Evolutionary conservation across 1,284 basidiomycete species (phyloP).

Genomic region (Tylopilus microsporus): DNA sequence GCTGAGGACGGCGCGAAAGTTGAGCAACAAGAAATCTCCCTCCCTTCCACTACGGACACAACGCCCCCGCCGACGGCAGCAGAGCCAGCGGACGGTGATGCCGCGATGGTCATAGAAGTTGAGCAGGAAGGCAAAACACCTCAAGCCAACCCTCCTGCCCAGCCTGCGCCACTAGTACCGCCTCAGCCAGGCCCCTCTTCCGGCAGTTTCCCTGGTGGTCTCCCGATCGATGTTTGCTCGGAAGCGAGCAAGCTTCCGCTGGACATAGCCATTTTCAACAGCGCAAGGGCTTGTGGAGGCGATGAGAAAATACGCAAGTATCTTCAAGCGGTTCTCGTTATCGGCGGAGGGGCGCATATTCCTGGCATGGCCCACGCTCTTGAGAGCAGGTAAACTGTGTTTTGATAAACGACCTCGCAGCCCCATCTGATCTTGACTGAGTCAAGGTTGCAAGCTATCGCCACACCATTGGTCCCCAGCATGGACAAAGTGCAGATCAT

Average conservation of each 20-base stretch:
- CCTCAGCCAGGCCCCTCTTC: constrained; percentile 23
- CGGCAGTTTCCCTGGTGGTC: constrained; percentile 25
- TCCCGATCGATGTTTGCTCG: constrained; percentile 68
- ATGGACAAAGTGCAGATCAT: constrained; percentile 86
- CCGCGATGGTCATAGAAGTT: constrained; percentile 45
- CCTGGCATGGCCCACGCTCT: constrained; percentile 75
- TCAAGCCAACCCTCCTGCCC: constrained; percentile 21
- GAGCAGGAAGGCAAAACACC: constrained; percentile 46
- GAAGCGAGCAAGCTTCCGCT: constrained; percentile 90
- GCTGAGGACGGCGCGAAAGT: constrained; percentile 29
- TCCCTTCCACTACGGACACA: constrained; percentile 33
- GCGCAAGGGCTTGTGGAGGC: constrained; percentile 76
- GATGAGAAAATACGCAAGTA: constrained; percentile 91
- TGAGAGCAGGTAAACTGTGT: constrained; percentile 62
- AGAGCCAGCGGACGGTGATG: constrained; percentile 31
- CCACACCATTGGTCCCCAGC: constrained; percentile 72
- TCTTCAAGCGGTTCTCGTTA: constrained; percentile 81
- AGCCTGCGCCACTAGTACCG: constrained; percentile 14
- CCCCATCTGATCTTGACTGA: constrained; percentile 9
- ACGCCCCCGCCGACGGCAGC: constrained; percentile 27
- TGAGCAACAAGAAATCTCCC: constrained; percentile 33
- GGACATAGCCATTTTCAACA: constrained; percentile 92
- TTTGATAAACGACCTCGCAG: constrained; percentile 1
- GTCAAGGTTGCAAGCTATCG: constrained; percentile 69
- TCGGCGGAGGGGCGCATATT: constrained; percentile 75